Evolutionary conservation across 306 rosid species (phyloP).

Genomic region (Vachellia collinsii): DNA sequence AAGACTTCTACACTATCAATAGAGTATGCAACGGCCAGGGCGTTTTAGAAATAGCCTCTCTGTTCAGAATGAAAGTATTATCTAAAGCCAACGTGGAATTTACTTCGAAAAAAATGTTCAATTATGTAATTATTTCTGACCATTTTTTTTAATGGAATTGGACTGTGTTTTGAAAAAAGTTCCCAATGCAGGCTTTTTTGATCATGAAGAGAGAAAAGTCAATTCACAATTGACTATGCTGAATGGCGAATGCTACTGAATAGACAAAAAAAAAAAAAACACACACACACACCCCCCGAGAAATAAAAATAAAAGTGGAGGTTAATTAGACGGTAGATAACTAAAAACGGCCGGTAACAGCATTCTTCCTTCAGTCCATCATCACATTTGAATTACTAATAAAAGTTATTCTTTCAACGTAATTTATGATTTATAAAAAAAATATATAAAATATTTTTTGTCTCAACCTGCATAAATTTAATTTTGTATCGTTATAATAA

Average conservation of each 20-base stretch:
- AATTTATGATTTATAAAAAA: too few species aligned
- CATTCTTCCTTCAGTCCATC: not conserved
- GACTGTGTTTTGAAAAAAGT: not conserved
- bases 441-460: too few species aligned
- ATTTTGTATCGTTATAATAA: too few species aligned
- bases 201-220: not conserved
- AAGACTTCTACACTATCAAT: not conserved
- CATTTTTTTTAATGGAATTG: too few species aligned
- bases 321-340: not conserved
- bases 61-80: not conserved
- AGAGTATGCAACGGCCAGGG: not conserved
- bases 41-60: not conserved
- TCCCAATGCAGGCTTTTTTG: not conserved
- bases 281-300: not conserved
- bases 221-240: not conserved
- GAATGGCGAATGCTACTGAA: not conserved
- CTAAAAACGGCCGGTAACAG: conserved; percentile 4
- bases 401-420: too few species aligned
- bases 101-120: not conserved
- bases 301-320: not conserved
- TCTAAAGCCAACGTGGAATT: not conserved
- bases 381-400: too few species aligned
- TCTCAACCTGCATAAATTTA: too few species aligned
- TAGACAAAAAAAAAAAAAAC: too few species aligned
- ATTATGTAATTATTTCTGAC: not conserved